These are phyloP conservation scores for Epicoccum nigrum DNA, from an alignment of 2,329 filamentous ascomycete species.

Conservation along the genomic window DNA sequence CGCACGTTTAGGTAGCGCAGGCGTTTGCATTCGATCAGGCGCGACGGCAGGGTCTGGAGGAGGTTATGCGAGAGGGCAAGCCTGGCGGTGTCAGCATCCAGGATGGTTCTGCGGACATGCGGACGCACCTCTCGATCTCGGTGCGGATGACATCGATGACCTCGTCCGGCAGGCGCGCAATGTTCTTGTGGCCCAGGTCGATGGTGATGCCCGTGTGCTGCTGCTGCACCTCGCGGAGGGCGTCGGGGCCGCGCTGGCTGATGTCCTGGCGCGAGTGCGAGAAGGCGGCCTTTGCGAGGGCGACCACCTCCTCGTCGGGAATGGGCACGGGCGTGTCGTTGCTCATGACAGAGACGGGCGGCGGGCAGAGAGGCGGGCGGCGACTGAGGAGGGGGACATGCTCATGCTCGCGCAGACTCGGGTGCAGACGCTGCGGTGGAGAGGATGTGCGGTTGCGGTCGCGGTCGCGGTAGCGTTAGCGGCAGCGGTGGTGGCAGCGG, in stretches of 20 bases:
- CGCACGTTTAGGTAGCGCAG: conserved; percentile 81
- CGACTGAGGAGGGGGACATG: conserved; percentile 8
- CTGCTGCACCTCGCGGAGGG: conserved; percentile 61
- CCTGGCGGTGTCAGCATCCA: conserved; percentile 52
- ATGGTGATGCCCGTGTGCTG: conserved; percentile 75
- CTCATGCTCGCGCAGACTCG: conserved; percentile 16
- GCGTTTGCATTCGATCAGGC: conserved; percentile 77
- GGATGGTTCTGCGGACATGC: neutral
- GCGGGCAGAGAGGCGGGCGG: conserved; percentile 15
- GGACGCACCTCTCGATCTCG: conserved; percentile 69
- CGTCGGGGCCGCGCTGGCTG: conserved; percentile 55
- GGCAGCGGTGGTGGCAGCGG: too few relatives aligned
- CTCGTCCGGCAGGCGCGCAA: conserved; percentile 73
- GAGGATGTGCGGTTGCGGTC: too few relatives aligned
- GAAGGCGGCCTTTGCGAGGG: conserved; percentile 70
- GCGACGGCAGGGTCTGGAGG: conserved; percentile 69
- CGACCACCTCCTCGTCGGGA: conserved; percentile 68
- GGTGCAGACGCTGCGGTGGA: too few relatives aligned
- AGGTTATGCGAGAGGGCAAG: conserved; percentile 83
- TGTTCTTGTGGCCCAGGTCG: conserved; percentile 77
- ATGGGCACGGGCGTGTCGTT: conserved; percentile 54
- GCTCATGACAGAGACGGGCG: conserved; percentile 46
- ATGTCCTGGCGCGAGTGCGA: conserved; percentile 70
- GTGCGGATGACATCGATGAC: conserved; percentile 76
- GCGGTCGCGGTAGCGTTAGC: too few relatives aligned